Evolutionary conservation across 352 stramenopile genomes (phyloP).

Genomic region (Sclerospora graminicola): DNA sequence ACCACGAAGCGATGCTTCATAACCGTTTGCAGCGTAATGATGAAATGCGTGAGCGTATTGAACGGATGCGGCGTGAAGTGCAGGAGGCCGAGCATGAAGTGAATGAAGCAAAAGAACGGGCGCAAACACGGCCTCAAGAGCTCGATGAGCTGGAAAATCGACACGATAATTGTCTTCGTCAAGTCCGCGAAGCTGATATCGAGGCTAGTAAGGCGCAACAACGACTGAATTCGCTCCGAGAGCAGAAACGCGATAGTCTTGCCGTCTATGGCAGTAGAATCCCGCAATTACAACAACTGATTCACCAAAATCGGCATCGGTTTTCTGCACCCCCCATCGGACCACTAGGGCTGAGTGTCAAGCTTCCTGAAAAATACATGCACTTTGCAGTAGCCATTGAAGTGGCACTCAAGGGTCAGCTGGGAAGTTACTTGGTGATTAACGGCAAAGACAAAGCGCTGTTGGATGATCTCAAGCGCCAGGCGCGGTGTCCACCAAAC

Average conservation of each 20-base stretch:
- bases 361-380: conserved; percentile 57
- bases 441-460: conserved; percentile 69
- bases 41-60: conserved; percentile 44
- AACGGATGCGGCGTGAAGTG: conserved; percentile 37
- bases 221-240: conserved; percentile 34
- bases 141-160: conserved; percentile 52
- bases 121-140: conserved; percentile 16
- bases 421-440: conserved; percentile 71
- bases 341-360: conserved; percentile 59
- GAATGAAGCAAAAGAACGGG: conserved; percentile 21
- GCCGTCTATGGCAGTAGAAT: conserved; percentile 60
- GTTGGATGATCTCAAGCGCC: conserved; percentile 64
- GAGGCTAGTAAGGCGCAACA: conserved; percentile 35
- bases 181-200: conserved; percentile 44
- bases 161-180: conserved; percentile 40
- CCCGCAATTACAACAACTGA: conserved; percentile 61
- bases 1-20: conserved; percentile 46
- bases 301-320: conserved; percentile 52
- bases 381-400: conserved; percentile 65
- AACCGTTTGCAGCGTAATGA: conserved; percentile 49
- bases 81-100: conserved; percentile 29
- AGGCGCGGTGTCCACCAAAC: conserved; percentile 49
- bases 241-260: conserved; percentile 50
- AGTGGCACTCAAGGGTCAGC: conserved; percentile 54
- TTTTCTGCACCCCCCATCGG: conserved; percentile 64